Conservation (phyloP, 75 land plant species). For the Adiantum capillusveneris region DNA sequence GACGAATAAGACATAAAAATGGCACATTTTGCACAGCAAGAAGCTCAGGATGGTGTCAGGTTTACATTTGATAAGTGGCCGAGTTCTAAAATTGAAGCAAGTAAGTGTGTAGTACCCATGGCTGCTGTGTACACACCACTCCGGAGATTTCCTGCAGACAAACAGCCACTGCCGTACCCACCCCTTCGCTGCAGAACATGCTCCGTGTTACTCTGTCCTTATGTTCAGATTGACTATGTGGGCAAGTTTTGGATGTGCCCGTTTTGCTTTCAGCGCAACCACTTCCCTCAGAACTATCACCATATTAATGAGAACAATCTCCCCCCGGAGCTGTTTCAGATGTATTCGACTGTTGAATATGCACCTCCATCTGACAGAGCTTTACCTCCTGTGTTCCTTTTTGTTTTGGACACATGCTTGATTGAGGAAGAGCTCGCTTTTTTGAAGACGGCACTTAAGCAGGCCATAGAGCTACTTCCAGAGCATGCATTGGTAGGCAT, state of each 20-base stretch:
- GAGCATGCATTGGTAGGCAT: constrained; percentile 85
- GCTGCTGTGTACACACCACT: constrained; percentile 87
- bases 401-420: constrained; percentile 85
- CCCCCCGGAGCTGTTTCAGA: constrained; percentile 86
- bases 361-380: constrained; percentile 16
- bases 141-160: constrained; percentile 35
- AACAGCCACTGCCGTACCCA: constrained; percentile 60
- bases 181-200: constrained; percentile 92
- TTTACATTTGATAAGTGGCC: constrained; percentile 96
- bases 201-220: constrained; percentile 61
- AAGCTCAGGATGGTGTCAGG: constrained; percentile 73
- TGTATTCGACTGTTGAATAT: constrained; percentile 77
- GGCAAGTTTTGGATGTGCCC: constrained; percentile 98
- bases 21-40: constrained; percentile 49
- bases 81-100: constrained; percentile 65
- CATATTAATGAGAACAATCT: constrained; percentile 50
- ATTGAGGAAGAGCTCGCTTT: constrained; percentile 91
- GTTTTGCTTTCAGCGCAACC: constrained; percentile 80
- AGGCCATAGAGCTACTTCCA: constrained; percentile 71
- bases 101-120: constrained; percentile 93
- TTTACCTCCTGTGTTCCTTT: constrained; percentile 65
- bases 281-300: constrained; percentile 73
- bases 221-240: constrained; percentile 60
- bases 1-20: constrained; percentile 12
- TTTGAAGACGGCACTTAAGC: constrained; percentile 59